Evolutionary conservation across 2,329 filamentous ascomycete species (phyloP).

Genomic region (Trichoderma hamatum): DNA sequence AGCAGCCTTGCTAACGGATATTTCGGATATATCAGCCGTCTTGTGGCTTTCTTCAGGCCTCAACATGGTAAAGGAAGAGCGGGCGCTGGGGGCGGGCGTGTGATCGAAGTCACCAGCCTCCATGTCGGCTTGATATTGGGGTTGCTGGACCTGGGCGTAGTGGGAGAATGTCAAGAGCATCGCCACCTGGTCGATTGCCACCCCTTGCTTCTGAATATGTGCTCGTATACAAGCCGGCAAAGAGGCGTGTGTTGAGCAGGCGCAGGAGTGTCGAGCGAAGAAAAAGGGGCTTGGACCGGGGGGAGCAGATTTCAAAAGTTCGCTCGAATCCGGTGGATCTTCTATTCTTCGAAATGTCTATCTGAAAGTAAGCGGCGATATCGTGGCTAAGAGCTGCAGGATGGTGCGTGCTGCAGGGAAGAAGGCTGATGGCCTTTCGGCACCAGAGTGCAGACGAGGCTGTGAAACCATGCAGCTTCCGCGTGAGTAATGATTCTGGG

Average conservation of each 20-base stretch:
- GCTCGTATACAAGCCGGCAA: neutral
- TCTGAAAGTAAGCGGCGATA: neutral
- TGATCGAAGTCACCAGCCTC: slow-evolving; percentile 38
- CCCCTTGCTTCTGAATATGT: neutral
- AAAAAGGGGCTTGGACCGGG: neutral
- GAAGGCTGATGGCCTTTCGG: slow-evolving; percentile 10
- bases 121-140: slow-evolving; percentile 29
- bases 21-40: neutral
- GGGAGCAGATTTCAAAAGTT: neutral
- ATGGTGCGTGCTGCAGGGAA: neutral
- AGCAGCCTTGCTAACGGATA: slow-evolving; percentile 22
- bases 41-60: slow-evolving; percentile 27
- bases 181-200: neutral
- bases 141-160: slow-evolving; percentile 31
- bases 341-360: neutral
- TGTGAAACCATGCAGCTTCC: neutral
- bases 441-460: slow-evolving; percentile 13
- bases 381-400: neutral
- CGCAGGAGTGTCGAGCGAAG: slow-evolving; percentile 1
- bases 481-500: neutral
- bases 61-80: slow-evolving; percentile 35
- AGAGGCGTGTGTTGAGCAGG: slow-evolving; percentile 20
- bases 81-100: slow-evolving; percentile 40
- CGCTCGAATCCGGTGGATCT: neutral
- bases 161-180: slow-evolving; percentile 35